phyloP scores from a whole-genome alignment of 2,329 filamentous ascomycete species.

The Ambrosiella cleistominuta region DNA sequence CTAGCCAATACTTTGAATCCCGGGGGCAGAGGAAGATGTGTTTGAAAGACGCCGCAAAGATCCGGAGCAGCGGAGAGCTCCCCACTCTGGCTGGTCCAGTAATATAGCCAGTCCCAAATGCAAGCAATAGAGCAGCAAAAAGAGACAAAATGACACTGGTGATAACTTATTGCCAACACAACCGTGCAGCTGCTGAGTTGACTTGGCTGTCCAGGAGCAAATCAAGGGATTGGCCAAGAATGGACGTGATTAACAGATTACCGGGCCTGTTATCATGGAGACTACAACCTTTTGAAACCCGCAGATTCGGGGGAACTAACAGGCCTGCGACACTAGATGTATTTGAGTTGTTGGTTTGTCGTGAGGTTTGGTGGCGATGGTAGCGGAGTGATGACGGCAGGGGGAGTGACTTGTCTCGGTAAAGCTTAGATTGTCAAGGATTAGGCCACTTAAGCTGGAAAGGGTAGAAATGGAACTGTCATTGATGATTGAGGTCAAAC shows the following conservation, averaged over 20 bases:
- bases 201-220: not conserved
- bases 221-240: not conserved
- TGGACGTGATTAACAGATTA: not conserved
- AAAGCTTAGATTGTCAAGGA: not conserved
- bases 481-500: no score
- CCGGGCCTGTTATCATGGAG: not conserved
- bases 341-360: no score
- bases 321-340: not conserved
- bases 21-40: not conserved
- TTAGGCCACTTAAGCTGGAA: not conserved
- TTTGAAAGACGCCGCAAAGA: no score
- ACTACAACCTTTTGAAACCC: slow-evolving; percentile 7
- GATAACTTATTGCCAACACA: not conserved
- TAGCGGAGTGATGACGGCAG: not conserved
- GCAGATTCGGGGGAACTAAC: not conserved
- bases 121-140: not conserved
- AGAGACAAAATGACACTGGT: not conserved
- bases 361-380: no score
- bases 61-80: no score
- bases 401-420: not conserved
- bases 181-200: not conserved
- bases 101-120: no score
- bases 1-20: not conserved
- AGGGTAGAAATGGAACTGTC: not conserved
- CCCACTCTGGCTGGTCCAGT: no score